A percentile compares a stretch with the other conserved stretches of the same genome.
These are phyloP conservation scores for Malus hybrid DNA, from an alignment of 331 rosid genomes.

Conservation along the genomic window DNA sequence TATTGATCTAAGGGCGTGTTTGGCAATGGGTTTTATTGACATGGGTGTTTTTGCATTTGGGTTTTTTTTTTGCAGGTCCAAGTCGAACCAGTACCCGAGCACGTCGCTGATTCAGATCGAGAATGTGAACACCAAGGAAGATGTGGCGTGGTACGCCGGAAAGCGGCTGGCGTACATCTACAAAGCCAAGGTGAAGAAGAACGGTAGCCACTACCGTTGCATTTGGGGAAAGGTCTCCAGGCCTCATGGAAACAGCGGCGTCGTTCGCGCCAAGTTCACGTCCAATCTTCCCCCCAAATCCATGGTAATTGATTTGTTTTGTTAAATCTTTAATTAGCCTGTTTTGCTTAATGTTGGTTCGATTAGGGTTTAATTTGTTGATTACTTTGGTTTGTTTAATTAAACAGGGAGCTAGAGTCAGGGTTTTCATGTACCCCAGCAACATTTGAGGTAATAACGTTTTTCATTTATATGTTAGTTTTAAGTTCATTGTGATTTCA, in stretches of 20 bases:
- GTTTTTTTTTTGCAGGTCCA: constrained; percentile 31
- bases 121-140: constrained; percentile 82
- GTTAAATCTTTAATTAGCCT: too few species aligned
- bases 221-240: constrained; percentile 74
- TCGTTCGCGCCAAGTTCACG: constrained; percentile 74
- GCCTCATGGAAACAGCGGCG: constrained; percentile 84
- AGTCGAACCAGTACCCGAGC: constrained; percentile 74
- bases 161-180: constrained; percentile 73
- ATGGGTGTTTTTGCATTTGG: background rate
- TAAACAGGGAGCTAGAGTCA: constrained; percentile 65
- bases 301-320: constrained; percentile 37
- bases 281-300: constrained; percentile 83
- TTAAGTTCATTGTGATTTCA: background rate
- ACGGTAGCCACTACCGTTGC: constrained; percentile 74
- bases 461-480: background rate
- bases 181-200: constrained; percentile 82
- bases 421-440: constrained; percentile 85
- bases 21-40: background rate
- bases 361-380: background rate
- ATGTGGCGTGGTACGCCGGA: constrained; percentile 75
- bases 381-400: background rate
- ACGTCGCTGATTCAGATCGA: constrained; percentile 71
- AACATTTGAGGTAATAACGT: constrained; percentile 43
- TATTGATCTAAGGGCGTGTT: background rate
- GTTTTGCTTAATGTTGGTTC: background rate